A percentile compares a stretch with the other conserved stretches of the same genome.
Evolutionary conservation across 2,329 filamentous ascomycete species (phyloP).

Genomic region (Alternaria burnsii): DNA sequence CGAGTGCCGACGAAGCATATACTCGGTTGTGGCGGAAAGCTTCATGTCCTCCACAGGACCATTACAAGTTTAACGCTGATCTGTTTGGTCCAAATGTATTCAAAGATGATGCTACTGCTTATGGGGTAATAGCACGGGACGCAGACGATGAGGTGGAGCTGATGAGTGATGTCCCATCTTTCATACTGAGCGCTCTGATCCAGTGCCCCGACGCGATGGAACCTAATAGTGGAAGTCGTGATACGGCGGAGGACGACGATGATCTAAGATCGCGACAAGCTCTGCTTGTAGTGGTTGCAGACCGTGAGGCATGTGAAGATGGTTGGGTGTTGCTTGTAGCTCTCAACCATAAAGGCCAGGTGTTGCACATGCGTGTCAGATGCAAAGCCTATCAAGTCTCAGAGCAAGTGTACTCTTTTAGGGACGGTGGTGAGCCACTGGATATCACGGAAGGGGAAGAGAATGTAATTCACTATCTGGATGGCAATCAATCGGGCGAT

Average conservation of each 20-base stretch:
- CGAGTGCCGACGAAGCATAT: constrained; percentile 6
- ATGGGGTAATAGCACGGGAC: neutral
- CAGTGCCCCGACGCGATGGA: constrained; percentile 8
- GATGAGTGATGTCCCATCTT: constrained; percentile 2
- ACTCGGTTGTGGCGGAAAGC: constrained; percentile 1
- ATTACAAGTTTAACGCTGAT: neutral
- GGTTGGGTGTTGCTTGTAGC: constrained; percentile 7
- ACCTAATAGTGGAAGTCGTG: neutral
- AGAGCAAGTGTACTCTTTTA: neutral
- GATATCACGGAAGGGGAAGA: neutral
- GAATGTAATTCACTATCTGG: neutral
- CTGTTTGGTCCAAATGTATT: constrained; percentile 4
- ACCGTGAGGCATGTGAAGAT: constrained; percentile 6
- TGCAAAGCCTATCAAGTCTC: constrained; percentile 1
- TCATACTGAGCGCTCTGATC: constrained; percentile 4
- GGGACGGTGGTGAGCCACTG: neutral
- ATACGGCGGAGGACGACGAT: neutral
- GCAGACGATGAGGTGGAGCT: constrained; percentile 11
- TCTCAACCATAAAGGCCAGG: neutral
- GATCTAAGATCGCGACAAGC: neutral
- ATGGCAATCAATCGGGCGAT: constrained; percentile 1
- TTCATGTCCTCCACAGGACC: neutral
- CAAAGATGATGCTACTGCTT: neutral
- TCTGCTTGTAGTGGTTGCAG: constrained; percentile 2
- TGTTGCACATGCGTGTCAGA: constrained; percentile 1